Conservation (phyloP, 108 stramenopile species). For the Conticribra weissflogii region DNA sequence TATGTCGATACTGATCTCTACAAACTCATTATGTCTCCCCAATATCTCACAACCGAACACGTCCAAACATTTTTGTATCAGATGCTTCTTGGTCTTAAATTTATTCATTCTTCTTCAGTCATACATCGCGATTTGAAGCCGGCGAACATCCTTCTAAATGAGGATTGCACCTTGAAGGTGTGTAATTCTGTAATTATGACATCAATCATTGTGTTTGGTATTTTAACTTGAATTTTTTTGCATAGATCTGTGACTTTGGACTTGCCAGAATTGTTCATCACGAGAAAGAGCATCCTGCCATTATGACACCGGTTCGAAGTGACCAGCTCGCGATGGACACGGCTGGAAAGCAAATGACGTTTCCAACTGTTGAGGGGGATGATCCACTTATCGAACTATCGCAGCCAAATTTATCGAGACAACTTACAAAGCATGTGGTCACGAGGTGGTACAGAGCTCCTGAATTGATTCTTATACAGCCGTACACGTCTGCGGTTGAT, state of each 20-base stretch:
- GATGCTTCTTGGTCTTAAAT: slow-evolving; percentile 94
- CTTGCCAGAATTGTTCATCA: slow-evolving; percentile 91
- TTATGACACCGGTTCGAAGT: slow-evolving; percentile 12
- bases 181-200: no score
- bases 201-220: no score
- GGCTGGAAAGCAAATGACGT: slow-evolving; percentile 7
- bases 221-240: no score
- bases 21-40: slow-evolving; percentile 98
- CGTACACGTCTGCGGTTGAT: slow-evolving; percentile 96
- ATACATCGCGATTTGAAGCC: slow-evolving; percentile 35
- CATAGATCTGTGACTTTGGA: slow-evolving; percentile 99
- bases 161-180: slow-evolving; percentile 98
- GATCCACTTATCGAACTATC: slow-evolving; percentile 23
- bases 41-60: slow-evolving; percentile 97
- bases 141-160: slow-evolving; percentile 92
- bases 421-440: slow-evolving; percentile 98
- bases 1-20: slow-evolving; percentile 98
- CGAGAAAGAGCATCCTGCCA: slow-evolving; percentile 28
- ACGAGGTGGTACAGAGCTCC: slow-evolving; percentile 99
- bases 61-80: slow-evolving; percentile 98
- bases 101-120: slow-evolving; percentile 79
- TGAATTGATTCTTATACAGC: slow-evolving; percentile 95
- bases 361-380: slow-evolving; percentile 20
- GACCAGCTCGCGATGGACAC: slow-evolving; percentile 5
- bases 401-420: slow-evolving; percentile 69